Evolutionary conservation across 2,329 filamentous ascomycete species (phyloP).

Genomic region (Aureobasidium sp.): DNA sequence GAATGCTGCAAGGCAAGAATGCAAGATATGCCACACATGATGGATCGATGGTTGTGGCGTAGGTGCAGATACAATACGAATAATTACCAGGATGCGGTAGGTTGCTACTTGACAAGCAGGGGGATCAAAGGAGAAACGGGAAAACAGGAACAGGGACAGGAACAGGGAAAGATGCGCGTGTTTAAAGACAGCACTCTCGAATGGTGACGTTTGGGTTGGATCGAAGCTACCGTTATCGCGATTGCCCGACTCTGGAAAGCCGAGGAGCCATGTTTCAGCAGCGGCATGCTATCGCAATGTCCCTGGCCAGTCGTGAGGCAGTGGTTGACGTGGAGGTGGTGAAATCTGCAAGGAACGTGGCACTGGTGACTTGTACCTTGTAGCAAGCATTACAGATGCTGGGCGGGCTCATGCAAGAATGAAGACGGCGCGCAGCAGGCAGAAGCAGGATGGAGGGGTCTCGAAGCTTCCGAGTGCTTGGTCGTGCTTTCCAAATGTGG

Average conservation of each 20-base stretch:
- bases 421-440: not conserved
- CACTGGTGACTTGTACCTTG: not conserved
- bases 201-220: not conserved
- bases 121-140: not conserved
- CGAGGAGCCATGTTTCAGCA: not conserved
- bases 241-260: not conserved
- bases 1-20: slow-evolving; percentile 20
- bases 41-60: not conserved
- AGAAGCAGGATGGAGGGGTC: not conserved
- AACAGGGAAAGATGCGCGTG: not conserved
- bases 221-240: slow-evolving; percentile 1
- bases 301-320: not conserved
- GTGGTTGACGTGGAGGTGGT: not conserved
- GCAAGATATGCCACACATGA: slow-evolving; percentile 28
- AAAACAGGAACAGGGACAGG: not conserved
- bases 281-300: slow-evolving; percentile 4
- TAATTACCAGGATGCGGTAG: slow-evolving; percentile 1
- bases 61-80: slow-evolving; percentile 7
- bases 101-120: not conserved
- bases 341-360: not conserved
- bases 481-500: not conserved
- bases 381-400: not conserved
- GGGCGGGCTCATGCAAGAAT: not conserved
- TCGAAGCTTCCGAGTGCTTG: slow-evolving; percentile 4
- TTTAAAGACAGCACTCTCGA: not conserved